phyloP scores from a whole-genome alignment of 331 rosid genomes.

The Malus hybrid region DNA sequence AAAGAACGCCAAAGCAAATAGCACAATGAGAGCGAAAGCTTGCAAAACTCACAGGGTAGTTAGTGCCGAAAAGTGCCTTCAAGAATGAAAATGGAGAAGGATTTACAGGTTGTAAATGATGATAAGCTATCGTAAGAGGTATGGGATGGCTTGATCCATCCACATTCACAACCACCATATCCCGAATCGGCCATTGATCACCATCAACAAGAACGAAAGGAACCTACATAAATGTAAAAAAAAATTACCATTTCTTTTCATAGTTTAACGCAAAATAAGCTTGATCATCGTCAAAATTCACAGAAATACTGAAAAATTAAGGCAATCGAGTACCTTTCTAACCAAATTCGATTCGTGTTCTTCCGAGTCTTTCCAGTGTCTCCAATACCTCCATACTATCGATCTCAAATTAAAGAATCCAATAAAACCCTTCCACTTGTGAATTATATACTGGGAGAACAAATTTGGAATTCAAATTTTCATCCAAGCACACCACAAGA shows the following conservation, averaged over 20 bases:
- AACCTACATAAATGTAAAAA: constrained; percentile 26
- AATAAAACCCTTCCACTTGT: too few relatives aligned
- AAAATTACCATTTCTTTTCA: background rate
- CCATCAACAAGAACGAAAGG: constrained; percentile 74
- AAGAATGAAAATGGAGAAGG: constrained; percentile 53
- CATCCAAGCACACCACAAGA: background rate
- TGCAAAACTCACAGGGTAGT: constrained; percentile 64
- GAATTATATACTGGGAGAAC: too few relatives aligned
- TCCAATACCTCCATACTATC: constrained; percentile 24
- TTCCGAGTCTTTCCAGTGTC: background rate
- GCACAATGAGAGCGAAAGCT: background rate
- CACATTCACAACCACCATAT: constrained; percentile 51
- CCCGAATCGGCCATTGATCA: constrained; percentile 25
- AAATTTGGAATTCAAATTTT: background rate
- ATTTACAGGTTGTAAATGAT: constrained; percentile 54
- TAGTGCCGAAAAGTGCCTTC: constrained; percentile 70
- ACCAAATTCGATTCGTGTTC: constrained; percentile 7
- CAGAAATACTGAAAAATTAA: background rate
- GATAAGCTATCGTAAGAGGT: constrained; percentile 74
- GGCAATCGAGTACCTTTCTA: background rate
- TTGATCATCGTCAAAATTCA: background rate
- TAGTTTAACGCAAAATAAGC: background rate
- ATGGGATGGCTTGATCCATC: constrained; percentile 69
- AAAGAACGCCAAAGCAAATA: background rate
- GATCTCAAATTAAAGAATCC: too few relatives aligned